Conservation (phyloP, 225 moss, liverwort and hornwort species). For the Straminergon stramineum region DNA sequence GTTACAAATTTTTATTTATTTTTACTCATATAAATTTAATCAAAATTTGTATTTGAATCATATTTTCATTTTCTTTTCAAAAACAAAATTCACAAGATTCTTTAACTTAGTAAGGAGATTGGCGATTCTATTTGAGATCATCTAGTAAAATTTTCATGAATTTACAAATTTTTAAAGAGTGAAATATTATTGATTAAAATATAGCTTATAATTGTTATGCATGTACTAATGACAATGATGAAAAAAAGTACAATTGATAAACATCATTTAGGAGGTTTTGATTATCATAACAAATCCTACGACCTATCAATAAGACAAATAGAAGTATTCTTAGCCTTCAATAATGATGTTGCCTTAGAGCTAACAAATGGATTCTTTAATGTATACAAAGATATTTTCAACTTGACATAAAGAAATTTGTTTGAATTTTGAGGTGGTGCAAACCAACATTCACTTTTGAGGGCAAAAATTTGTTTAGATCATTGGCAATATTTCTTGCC, state of each 20-base stretch:
- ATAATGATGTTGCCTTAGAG: not conserved
- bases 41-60: not conserved
- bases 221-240: not conserved
- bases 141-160: not conserved
- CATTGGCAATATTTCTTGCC: no score
- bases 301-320: not conserved
- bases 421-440: not conserved
- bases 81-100: not conserved
- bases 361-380: not conserved
- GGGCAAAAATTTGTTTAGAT: no score
- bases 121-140: not conserved
- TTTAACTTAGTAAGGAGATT: not conserved
- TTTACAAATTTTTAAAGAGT: not conserved
- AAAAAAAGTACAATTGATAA: not conserved
- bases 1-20: not conserved
- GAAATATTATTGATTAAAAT: not conserved
- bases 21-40: no score
- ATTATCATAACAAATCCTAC: not conserved
- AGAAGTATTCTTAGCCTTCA: rapidly evolving
- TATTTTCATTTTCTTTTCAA: no score
- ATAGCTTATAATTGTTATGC: not conserved
- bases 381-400: not conserved
- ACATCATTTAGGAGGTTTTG: not conserved
- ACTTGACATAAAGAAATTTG: not conserved
- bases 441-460: rapidly evolving